Evolutionary conservation across 2,329 filamentous ascomycete genomes (phyloP).

Genomic region (Ceratocystis smalleyi): DNA sequence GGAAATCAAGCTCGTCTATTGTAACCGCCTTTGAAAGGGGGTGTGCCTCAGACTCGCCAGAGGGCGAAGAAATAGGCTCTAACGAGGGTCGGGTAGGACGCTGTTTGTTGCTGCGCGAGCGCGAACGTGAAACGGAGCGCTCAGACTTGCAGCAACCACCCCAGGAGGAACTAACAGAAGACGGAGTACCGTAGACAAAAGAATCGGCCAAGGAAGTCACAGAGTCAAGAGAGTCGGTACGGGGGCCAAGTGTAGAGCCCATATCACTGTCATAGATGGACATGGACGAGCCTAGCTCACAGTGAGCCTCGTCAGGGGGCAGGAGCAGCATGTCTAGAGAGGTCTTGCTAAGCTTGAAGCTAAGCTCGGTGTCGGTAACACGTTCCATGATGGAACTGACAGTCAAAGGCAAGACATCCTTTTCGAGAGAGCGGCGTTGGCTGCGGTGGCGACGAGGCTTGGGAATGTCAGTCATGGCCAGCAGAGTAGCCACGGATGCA

Average conservation of each 20-base stretch:
- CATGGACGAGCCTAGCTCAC: conserved; percentile 31
- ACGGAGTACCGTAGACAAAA: conserved; percentile 33
- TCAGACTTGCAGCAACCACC: conserved; percentile 23
- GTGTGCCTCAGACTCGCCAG: conserved; percentile 36
- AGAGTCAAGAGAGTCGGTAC: conserved; percentile 44
- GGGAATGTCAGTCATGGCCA: conserved; percentile 48
- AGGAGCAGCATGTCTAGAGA: conserved; percentile 45
- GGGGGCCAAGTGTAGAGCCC: conserved; percentile 35
- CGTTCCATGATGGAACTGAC: conserved; percentile 13
- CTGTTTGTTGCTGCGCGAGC: conserved; percentile 21
- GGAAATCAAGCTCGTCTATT: conserved; percentile 32
- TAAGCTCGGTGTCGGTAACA: conserved; percentile 28
- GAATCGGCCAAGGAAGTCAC: conserved; percentile 45
- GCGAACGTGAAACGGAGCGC: conserved; percentile 5
- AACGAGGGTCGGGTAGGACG: conserved; percentile 32
- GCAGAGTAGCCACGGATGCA: conserved; percentile 43
- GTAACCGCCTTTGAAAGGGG: conserved; percentile 34
- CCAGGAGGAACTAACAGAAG: conserved; percentile 35
- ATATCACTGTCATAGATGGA: conserved; percentile 31
- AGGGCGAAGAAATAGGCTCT: conserved; percentile 41
- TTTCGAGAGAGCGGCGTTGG: conserved; percentile 37
- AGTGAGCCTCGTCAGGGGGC: conserved; percentile 41
- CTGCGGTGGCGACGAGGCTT: conserved; percentile 24
- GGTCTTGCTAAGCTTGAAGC: conserved; percentile 36
- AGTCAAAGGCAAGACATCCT: conserved; percentile 22